Conservation (phyloP, 2,329 filamentous ascomycete species). For the Nemania abortiva region DNA sequence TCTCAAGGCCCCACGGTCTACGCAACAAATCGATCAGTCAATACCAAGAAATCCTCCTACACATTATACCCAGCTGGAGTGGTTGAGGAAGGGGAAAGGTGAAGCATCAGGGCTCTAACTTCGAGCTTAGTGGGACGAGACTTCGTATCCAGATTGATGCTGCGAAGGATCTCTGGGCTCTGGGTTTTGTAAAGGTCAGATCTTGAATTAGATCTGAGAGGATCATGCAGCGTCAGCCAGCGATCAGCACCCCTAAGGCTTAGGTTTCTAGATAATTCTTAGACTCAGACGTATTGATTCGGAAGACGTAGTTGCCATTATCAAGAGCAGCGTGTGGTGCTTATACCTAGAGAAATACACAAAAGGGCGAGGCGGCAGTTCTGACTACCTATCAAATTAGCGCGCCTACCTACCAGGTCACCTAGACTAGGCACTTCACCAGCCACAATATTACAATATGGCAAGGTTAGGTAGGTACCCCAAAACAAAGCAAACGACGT, state of each 20-base stretch:
- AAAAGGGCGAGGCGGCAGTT: no score
- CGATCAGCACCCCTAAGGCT: not conserved
- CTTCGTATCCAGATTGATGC: not conserved
- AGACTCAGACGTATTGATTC: no score
- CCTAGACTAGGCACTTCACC: not conserved
- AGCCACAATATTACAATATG: slow-evolving; percentile 8
- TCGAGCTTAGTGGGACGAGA: not conserved
- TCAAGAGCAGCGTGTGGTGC: not conserved
- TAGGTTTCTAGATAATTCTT: no score
- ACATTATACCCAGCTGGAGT: not conserved
- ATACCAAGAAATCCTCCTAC: not conserved
- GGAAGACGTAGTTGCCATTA: not conserved
- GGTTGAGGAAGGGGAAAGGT: not conserved
- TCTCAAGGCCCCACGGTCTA: no score
- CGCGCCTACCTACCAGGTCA: not conserved
- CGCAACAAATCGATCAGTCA: no score
- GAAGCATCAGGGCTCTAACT: not conserved
- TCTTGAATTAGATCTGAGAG: not conserved
- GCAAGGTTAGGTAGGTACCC: not conserved
- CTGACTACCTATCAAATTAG: slow-evolving; percentile 7
- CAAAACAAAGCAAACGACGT: not conserved
- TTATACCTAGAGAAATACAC: no score
- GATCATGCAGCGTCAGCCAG: not conserved
- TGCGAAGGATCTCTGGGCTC: not conserved
- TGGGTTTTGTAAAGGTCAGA: not conserved